A percentile compares a stretch with the other conserved stretches of the same genome.
Conservation (phyloP, 2,329 filamentous ascomycete species). For the Calonectria leucothoes region DNA sequence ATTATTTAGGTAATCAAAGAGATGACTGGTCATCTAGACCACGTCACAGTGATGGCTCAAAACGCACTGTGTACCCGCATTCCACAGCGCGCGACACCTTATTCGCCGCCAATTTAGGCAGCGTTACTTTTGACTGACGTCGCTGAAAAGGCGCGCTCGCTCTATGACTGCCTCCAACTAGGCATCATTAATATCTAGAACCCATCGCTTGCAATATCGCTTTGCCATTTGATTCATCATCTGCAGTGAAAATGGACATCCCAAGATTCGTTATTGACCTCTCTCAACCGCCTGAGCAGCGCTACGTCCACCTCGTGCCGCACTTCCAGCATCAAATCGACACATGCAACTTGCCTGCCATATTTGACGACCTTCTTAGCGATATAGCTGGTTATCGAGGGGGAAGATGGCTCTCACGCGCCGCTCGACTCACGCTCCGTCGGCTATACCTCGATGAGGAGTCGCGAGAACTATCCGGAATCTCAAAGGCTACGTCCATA, state of each 20-base stretch:
- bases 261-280: slow-evolving; percentile 44
- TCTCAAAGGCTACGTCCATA: slow-evolving; percentile 61
- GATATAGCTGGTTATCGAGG: slow-evolving; percentile 30
- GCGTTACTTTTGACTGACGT: too few relatives aligned
- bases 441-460: slow-evolving; percentile 66
- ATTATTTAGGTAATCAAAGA: not conserved
- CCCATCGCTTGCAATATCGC: not conserved
- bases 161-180: not conserved
- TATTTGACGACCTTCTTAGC: slow-evolving; percentile 64
- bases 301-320: slow-evolving; percentile 43
- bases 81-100: not conserved
- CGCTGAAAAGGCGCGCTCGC: not conserved
- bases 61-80: not conserved
- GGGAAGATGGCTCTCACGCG: slow-evolving; percentile 40
- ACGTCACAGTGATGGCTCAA: not conserved
- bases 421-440: slow-evolving; percentile 61
- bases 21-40: not conserved
- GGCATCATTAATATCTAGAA: not conserved
- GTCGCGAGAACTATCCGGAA: slow-evolving; percentile 70
- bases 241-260: slow-evolving; percentile 13
- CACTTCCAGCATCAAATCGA: slow-evolving; percentile 30
- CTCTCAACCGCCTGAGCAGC: slow-evolving; percentile 37
- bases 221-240: not conserved
- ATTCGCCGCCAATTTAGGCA: not conserved
- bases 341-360: slow-evolving; percentile 48